Percentiles rank a stretch among this genome's conserved stretches.
These are phyloP conservation scores for Chamaecrista fasciculata DNA, from an alignment of 306 rosid species.

Conservation along the genomic window DNA sequence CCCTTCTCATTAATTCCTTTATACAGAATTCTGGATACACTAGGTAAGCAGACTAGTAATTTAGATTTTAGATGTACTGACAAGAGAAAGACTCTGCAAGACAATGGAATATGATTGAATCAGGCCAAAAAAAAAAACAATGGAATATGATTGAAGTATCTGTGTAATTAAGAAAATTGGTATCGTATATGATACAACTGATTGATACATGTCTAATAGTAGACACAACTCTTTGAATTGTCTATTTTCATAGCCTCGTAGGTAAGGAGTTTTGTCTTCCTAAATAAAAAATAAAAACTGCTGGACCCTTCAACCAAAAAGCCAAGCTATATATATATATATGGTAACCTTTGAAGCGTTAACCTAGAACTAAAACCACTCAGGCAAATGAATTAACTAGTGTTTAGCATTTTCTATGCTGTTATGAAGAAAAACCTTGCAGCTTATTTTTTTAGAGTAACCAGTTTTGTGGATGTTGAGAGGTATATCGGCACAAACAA, in stretches of 20 bases:
- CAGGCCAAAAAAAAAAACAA: no score
- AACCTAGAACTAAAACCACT: background rate
- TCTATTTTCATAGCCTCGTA: background rate
- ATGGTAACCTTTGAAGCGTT: background rate
- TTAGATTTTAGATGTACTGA: background rate
- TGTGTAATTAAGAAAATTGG: background rate
- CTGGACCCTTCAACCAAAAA: background rate
- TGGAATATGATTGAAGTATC: background rate
- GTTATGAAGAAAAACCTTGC: background rate
- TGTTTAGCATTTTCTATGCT: background rate
- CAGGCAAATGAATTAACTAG: slow-evolving; percentile 1
- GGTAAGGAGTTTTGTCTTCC: background rate
- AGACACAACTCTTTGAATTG: background rate
- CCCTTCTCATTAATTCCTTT: background rate
- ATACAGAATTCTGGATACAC: background rate
- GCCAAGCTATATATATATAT: background rate
- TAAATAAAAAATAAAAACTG: background rate
- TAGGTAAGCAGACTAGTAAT: background rate
- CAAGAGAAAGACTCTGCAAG: background rate
- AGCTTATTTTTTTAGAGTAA: background rate
- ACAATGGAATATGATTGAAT: background rate
- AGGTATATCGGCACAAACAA: background rate
- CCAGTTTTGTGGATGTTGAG: background rate
- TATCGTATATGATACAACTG: background rate
- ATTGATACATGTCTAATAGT: background rate